These are phyloP conservation scores for Smittium culicis DNA, from an alignment of 371 early-diverging fungal genomes.

Conservation along the genomic window DNA sequence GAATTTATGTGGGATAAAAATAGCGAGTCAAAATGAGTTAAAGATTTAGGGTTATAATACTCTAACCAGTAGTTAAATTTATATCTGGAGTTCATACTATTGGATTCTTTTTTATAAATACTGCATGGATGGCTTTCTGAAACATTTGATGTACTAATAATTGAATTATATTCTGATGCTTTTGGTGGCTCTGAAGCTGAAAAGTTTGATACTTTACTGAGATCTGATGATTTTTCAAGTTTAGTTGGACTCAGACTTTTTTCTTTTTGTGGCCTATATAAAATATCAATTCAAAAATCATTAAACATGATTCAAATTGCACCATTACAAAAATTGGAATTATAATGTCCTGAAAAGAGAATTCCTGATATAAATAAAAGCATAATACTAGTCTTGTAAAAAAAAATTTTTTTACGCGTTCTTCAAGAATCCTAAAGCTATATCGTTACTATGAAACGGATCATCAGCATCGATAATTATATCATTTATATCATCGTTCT, in stretches of 20 bases:
- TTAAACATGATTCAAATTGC: too few relatives aligned
- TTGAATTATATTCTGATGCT: too few relatives aligned
- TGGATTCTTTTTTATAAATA: background rate
- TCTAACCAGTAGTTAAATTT: conserved; percentile 4
- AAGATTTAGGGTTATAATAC: conserved; percentile 5
- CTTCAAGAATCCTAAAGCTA: conserved; percentile 4
- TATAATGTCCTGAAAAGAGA: background rate
- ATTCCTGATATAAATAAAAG: background rate
- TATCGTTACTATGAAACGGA: conserved; percentile 10
- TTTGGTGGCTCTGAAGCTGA: too few relatives aligned
- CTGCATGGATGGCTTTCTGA: background rate
- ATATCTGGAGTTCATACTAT: background rate
- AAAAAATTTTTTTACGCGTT: background rate
- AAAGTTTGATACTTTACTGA: too few relatives aligned
- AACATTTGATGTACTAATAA: too few relatives aligned
- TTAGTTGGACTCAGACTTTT: too few relatives aligned
- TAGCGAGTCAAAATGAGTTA: background rate
- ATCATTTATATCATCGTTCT: background rate
- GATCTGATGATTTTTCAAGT: background rate
- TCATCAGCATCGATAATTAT: conserved; percentile 7
- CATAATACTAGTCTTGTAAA: background rate
- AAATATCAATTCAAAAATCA: too few relatives aligned
- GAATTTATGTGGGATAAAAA: conserved; percentile 1
- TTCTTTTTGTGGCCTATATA: too few relatives aligned
- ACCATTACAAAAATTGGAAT: too few relatives aligned